phyloP scores from a whole-genome alignment of 345 rosid genomes.

The Viola odorata region DNA sequence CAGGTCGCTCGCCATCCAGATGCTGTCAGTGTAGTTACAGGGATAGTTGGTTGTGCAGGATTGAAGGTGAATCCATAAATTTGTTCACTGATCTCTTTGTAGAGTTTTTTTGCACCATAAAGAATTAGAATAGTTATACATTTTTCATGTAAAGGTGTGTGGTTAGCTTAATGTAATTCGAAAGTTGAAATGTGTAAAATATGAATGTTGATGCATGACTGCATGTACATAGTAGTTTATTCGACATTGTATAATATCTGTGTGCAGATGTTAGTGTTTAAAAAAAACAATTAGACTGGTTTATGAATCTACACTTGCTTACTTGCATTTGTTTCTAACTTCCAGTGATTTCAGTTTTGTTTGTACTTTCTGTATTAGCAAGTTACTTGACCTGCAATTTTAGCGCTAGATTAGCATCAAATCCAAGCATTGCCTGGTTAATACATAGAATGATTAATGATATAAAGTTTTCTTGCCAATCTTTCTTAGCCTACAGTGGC shows the following conservation, averaged over 20 bases:
- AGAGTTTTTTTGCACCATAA: neutral
- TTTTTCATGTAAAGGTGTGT: neutral
- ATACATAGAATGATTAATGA: neutral
- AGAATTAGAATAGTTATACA: neutral
- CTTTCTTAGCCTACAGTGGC: conserved; percentile 79
- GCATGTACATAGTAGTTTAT: too few species aligned
- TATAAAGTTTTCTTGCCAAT: neutral
- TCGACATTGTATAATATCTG: too few species aligned
- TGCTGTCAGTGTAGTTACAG: conserved; percentile 87
- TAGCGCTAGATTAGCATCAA: neutral
- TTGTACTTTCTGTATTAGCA: neutral
- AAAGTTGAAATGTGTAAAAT: too few species aligned
- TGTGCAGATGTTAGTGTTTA: too few species aligned
- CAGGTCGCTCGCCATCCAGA: conserved; percentile 95
- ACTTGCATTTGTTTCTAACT: neutral
- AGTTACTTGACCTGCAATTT: conserved; percentile 4
- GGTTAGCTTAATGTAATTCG: too few species aligned
- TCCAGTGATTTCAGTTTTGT: neutral
- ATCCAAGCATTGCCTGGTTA: neutral
- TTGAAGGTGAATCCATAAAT: conserved; percentile 44
- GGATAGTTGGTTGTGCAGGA: conserved; percentile 98
- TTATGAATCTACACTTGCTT: neutral
- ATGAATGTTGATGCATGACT: too few species aligned
- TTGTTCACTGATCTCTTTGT: neutral
- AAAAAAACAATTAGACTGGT: neutral